Base-by-base conservation (phyloP, 129 eudicot species). In the Centaurea solstitialis region DNA sequence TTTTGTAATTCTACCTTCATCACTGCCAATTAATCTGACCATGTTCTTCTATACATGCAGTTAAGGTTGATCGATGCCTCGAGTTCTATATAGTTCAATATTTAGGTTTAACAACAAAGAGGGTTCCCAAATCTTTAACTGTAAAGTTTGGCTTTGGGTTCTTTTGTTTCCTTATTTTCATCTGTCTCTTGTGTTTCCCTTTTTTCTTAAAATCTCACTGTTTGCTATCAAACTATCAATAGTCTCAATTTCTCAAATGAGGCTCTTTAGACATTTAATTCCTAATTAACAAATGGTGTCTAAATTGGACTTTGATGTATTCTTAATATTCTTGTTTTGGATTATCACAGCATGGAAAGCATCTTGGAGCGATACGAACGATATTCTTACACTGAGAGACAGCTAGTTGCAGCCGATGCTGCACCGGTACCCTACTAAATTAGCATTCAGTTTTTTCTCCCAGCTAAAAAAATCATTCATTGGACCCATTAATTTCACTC, bases 291-390 rank as follows among this genome's bases (percentile, higher is more conserved):
- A 28, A 68, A 78, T 23, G 11, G 68, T 64, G 12, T 21, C 28
- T 64, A 9, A 64, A 21, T 64, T 22, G 26, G 28, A 64, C 12
- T 21, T 8, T 2, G 9, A 64, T 64, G 30, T 64, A 21, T 20
- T 7, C 21, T 12, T 82, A 79, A 57, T 65, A n/a, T 15, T 61
- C 61, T 76, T 72, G 24, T 30, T 30, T 61, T 80, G 61, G 40
- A 24, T 45, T 82, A 74, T 71, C 30, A 68, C 90, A 94, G 98
- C 83, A 94, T 94, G 97, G 98, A 90, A 73, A 92, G 80, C 75
- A 90, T 94, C 79, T 84, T 94, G 68, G 98, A 92, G 79, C 87
- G 95, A 68, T 94, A 94, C 70, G 98, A 94, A 75, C 87, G 98
- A 72, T 94, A 94, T 69, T 90, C 96, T 70, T 94, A 90, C 83